Conservation (phyloP, 257 asterid genomes). For the Buddleja alternifolia region DNA sequence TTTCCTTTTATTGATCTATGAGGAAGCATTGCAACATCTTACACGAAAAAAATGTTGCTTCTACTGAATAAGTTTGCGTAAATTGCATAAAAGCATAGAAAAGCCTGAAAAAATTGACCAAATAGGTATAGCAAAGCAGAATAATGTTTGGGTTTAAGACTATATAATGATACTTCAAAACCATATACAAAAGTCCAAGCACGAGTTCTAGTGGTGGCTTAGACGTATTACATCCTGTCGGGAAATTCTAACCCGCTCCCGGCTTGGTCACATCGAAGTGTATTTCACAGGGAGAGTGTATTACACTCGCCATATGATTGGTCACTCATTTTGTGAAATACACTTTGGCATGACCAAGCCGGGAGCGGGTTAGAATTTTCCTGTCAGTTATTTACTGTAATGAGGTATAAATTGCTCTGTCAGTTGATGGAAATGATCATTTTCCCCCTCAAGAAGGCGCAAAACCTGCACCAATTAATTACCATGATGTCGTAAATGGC, state of each 20-base stretch:
- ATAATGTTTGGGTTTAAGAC: conserved; percentile 11
- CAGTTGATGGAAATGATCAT: conserved; percentile 52
- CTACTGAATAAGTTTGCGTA: background rate
- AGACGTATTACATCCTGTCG: too few species aligned
- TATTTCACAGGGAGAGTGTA: too few species aligned
- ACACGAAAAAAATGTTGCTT: background rate
- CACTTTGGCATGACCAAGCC: too few species aligned
- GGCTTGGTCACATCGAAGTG: too few species aligned
- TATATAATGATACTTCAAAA: background rate
- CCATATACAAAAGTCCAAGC: background rate
- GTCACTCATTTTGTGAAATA: too few species aligned
- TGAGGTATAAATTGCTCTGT: conserved; percentile 70
- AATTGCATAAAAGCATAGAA: conserved; percentile 18
- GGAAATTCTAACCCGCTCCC: too few species aligned
- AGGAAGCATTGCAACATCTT: conserved; percentile 5
- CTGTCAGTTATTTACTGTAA: conserved; percentile 47
- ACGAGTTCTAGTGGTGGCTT: background rate
- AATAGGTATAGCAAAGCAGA: background rate
- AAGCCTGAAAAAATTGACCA: conserved; percentile 7
- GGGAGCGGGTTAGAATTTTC: too few species aligned
- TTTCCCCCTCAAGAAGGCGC: conserved; percentile 75
- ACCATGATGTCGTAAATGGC: too few species aligned
- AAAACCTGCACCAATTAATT: conserved; percentile 50
- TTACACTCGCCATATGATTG: too few species aligned
- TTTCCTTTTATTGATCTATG: conserved; percentile 4